Base-by-base conservation (phyloP, 164 flowering plant species). In the Stephania japonica region DNA sequence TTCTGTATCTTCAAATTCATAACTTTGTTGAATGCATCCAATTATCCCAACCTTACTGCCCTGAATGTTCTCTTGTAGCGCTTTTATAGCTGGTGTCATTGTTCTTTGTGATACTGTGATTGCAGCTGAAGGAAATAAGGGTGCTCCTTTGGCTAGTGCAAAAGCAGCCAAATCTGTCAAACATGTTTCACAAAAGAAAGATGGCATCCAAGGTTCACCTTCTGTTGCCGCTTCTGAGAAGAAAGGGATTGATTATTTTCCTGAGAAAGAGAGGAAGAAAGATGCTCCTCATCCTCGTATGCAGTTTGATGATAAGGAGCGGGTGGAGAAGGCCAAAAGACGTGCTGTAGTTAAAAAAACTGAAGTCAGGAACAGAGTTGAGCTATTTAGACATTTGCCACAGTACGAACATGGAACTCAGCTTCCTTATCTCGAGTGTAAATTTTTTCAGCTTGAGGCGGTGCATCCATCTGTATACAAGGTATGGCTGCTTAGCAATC, bases 381-480 rank as follows among this genome's bases (percentile, higher is more conserved):
- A 94, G 74, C 81, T 87, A 47, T 87, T 87, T 78, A 81, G 87
- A 78, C 91, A 87, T 75, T 71, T 87, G 70, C 99, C 98, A 66
- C 99, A 94, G 78, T 94, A 94, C 84, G 99, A 90, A 70, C 99
- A 84, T 81, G 99, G 97, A 79, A 90, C 87, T 65, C 91, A 84
- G 83, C 94, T 94, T 81, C 93, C 97, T 78, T 91, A 89, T 65
- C 90, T 94, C 7, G 97, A 88, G 84, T 75, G 90, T 19, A 95
- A 86, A 81, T 90, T 93, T 83, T 95, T 89, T 80, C 88, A 87
- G 74, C 87, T 90, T 74, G 93, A 91, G 78, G 84, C 88, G 11
- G 78, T 93, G 83, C 99, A 95, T 87, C 97, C 97, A 73, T 84
- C 97, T 73, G 91, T 95, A 44, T 88, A 88, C 86, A 93, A 89